Percentiles rank a stretch among this genome's conserved stretches.
Evolutionary conservation across 139 green algal genomes (phyloP).

Genomic region (Chlorella sp.): DNA sequence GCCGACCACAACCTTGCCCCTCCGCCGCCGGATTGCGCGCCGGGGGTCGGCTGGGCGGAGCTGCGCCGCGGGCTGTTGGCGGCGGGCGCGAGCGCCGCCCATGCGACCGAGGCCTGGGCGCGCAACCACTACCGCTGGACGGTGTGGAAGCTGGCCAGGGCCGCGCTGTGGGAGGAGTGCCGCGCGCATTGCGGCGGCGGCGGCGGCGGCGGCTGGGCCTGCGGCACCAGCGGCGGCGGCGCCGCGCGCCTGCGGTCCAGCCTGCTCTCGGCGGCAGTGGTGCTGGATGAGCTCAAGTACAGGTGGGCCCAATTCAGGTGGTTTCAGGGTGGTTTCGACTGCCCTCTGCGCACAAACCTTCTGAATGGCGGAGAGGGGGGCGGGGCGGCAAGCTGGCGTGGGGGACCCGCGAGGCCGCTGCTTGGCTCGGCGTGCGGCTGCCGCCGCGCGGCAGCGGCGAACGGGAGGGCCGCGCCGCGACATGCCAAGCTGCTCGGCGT

Average conservation of each 20-base stretch:
- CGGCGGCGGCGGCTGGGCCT: neutral
- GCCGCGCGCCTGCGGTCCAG: conserved; percentile 18
- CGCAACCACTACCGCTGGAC: conserved; percentile 69
- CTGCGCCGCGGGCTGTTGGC: conserved; percentile 37
- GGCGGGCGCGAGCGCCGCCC: conserved; percentile 38
- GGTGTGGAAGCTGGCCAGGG: conserved; percentile 75
- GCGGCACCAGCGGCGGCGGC: neutral
- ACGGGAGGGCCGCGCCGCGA: neutral
- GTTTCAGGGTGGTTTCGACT: neutral
- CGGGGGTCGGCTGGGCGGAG: neutral
- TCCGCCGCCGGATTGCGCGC: neutral
- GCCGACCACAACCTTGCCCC: neutral
- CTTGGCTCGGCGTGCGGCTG: neutral
- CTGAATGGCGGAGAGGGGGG: too few species aligned
- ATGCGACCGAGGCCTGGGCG: conserved; percentile 55
- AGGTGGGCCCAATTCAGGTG: neutral
- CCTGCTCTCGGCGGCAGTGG: conserved; percentile 35
- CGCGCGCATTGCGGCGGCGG: neutral
- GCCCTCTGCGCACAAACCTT: neutral
- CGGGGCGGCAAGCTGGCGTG: too few species aligned
- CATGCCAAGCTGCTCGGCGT: neutral
- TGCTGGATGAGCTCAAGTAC: conserved; percentile 46
- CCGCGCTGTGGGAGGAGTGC: conserved; percentile 31
- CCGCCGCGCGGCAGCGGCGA: neutral
- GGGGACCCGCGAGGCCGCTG: too few species aligned